phyloP scores from a whole-genome alignment of 2,329 filamentous ascomycete genomes.

The Pezizomycotina sp. region DNA sequence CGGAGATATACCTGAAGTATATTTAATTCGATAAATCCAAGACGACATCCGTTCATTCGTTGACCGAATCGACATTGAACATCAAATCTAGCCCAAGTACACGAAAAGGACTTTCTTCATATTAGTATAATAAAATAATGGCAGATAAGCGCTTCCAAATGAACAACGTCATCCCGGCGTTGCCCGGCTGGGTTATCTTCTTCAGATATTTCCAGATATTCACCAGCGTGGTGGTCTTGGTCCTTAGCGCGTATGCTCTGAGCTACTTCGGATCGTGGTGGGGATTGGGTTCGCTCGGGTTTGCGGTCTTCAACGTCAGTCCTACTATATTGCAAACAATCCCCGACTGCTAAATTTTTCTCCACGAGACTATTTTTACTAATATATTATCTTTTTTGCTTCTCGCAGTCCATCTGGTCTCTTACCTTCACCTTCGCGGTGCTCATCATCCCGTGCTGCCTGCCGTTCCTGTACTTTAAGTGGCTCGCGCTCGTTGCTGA shows the following conservation, averaged over 20 bases:
- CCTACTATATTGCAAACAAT: background rate
- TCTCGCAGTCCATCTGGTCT: conserved; percentile 10
- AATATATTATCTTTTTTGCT: background rate
- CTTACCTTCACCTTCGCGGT: conserved; percentile 14
- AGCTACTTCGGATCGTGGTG: conserved; percentile 3
- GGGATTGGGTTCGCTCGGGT: conserved; percentile 15
- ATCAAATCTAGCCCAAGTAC: no score
- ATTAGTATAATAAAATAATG: no score
- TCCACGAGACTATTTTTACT: background rate
- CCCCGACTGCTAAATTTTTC: background rate
- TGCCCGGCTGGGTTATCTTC: conserved; percentile 17
- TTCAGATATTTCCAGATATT: conserved; percentile 19
- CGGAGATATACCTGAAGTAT: no score
- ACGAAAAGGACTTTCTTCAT: no score
- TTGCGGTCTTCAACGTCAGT: conserved; percentile 17
- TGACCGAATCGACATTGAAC: no score
- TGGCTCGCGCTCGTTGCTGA: conserved; percentile 18
- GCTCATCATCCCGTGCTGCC: conserved; percentile 13
- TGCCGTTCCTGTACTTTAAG: conserved; percentile 18
- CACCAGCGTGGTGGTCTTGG: conserved; percentile 17
- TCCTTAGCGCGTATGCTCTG: conserved; percentile 17
- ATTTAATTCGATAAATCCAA: no score
- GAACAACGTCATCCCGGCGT: conserved; percentile 15
- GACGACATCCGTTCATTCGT: no score
- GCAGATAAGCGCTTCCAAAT: no score